A percentile compares a stretch with the other conserved stretches of the same genome.
Conservation (phyloP, 2,329 filamentous ascomycete species). For the Hymenoscyphus occultus region DNA sequence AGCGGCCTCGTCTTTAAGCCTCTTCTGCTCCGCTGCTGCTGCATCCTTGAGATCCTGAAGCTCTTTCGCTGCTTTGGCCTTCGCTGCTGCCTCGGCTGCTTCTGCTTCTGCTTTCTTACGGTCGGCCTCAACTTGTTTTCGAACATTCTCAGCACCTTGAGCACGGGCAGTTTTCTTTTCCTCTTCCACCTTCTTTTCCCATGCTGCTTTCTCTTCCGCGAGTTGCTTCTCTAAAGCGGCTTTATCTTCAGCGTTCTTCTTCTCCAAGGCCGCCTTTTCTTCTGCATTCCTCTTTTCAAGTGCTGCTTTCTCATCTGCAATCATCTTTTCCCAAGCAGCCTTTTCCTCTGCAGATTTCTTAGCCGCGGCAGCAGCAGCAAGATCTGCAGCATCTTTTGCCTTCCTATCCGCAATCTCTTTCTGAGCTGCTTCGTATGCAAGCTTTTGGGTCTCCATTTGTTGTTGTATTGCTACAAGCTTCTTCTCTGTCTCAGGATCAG, state of each 20-base stretch:
- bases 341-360: constrained; percentile 39
- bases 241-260: constrained; percentile 33
- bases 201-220: constrained; percentile 16
- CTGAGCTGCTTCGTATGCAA: constrained; percentile 41
- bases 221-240: constrained; percentile 14
- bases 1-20: constrained; percentile 17
- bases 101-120: constrained; percentile 15
- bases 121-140: constrained; percentile 17
- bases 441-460: constrained; percentile 44
- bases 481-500: constrained; percentile 46
- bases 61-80: constrained; percentile 7
- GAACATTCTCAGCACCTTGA: constrained; percentile 18
- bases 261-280: constrained; percentile 39
- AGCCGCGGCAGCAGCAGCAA: constrained; percentile 37
- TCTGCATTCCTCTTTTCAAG: constrained; percentile 14
- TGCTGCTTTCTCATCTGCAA: constrained; percentile 12
- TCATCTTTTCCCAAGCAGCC: constrained; percentile 42
- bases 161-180: constrained; percentile 17
- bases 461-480: constrained; percentile 60
- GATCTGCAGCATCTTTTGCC: constrained; percentile 41
- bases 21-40: constrained; percentile 16
- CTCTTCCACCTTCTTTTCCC: constrained; percentile 19
- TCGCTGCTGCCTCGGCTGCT: constrained; percentile 15
- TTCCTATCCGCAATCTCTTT: constrained; percentile 45
- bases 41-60: constrained; percentile 12